These are phyloP conservation scores for Gloeopeniophorella convolvens DNA, from an alignment of 768 basidiomycete genomes.

Conservation along the genomic window DNA sequence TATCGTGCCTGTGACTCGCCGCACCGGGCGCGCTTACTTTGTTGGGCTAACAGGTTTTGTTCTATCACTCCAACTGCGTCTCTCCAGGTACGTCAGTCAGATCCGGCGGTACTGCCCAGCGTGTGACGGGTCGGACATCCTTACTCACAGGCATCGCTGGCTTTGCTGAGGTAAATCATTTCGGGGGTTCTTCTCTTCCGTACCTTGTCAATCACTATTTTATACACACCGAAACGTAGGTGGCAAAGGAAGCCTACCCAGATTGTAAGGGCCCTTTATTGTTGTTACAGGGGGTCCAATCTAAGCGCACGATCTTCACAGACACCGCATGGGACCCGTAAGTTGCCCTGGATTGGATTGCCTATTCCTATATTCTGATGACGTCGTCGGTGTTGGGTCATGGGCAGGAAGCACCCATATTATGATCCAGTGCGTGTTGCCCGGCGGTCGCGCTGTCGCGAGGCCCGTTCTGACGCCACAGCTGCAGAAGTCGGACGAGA, in stretches of 20 bases:
- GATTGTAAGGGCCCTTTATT: conserved; percentile 56
- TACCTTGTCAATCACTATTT: neutral
- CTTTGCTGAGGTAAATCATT: conserved; percentile 59
- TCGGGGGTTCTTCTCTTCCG: neutral
- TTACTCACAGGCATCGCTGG: conserved; percentile 60
- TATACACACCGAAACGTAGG: too few relatives aligned
- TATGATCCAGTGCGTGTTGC: conserved; percentile 68
- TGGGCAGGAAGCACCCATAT: conserved; percentile 62
- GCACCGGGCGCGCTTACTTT: neutral
- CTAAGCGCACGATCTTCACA: conserved; percentile 27
- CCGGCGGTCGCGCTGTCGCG: too few relatives aligned
- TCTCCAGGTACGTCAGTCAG: conserved; percentile 48
- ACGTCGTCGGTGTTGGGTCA: neutral
- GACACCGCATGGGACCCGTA: conserved; percentile 90
- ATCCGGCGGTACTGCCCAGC: neutral
- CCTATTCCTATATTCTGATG: conserved; percentile 24
- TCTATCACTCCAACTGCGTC: conserved; percentile 88
- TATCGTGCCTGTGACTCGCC: neutral
- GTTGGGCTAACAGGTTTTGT: conserved; percentile 48
- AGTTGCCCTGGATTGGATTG: conserved; percentile 26
- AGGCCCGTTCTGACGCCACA: conserved; percentile 3
- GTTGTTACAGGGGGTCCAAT: neutral
- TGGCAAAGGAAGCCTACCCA: conserved; percentile 81
- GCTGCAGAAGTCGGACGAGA: conserved; percentile 71
- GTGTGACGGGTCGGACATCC: neutral